phyloP scores from a whole-genome alignment of 176 grass and related monocot species.

The Pontederia paniculata region DNA sequence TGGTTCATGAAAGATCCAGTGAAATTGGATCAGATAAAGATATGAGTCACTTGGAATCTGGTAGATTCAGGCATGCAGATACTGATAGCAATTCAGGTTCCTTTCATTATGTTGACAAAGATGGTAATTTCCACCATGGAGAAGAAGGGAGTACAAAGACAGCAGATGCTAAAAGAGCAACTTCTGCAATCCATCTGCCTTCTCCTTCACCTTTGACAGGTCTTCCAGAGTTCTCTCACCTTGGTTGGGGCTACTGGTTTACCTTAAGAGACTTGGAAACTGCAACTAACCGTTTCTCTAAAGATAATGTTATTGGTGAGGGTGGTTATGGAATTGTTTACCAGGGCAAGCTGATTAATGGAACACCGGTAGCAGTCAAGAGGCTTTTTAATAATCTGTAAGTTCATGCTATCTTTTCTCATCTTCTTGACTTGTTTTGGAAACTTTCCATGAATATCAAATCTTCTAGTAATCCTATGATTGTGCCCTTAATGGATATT shows the following conservation, averaged over 20 bases:
- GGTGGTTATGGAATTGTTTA: slow-evolving; percentile 17
- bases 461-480: too few relatives aligned
- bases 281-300: slow-evolving; percentile 15
- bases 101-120: slow-evolving; percentile 12
- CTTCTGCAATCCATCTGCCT: background rate
- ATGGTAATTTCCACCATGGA: slow-evolving; percentile 3
- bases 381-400: slow-evolving; percentile 20
- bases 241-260: slow-evolving; percentile 21
- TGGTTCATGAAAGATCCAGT: slow-evolving; percentile 9
- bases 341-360: slow-evolving; percentile 7
- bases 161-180: background rate
- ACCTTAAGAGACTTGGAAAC: slow-evolving; percentile 14
- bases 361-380: slow-evolving; percentile 17
- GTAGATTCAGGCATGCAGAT: background rate
- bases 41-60: background rate
- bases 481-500: background rate
- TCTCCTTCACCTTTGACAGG: slow-evolving; percentile 3
- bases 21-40: slow-evolving; percentile 17
- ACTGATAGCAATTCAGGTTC: background rate
- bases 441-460: background rate
- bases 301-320: slow-evolving; percentile 21
- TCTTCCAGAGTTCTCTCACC: slow-evolving; percentile 20
- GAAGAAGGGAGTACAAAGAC: background rate
- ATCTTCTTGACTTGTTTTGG: background rate
- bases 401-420: background rate